phyloP scores from a whole-genome alignment of 2,329 filamentous ascomycete genomes.

The Cercospora sp. region DNA sequence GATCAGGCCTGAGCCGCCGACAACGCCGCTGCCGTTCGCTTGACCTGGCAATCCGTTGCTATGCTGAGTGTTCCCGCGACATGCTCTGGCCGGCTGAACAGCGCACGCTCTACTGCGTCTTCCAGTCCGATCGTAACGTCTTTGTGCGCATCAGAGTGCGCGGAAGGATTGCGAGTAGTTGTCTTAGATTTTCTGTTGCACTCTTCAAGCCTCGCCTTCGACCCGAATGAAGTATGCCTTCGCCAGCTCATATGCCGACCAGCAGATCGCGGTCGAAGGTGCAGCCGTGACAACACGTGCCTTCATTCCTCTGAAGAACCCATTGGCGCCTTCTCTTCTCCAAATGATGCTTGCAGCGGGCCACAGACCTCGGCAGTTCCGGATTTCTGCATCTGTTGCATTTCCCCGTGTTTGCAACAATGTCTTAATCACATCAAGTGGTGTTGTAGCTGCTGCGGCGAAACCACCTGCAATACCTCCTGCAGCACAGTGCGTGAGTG shows the following conservation, averaged over 20 bases:
- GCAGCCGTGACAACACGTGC: constrained; percentile 94
- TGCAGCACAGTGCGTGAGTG: constrained; percentile 87
- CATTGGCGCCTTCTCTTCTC: constrained; percentile 76
- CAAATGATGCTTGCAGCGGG: constrained; percentile 81
- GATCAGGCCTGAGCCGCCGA: not conserved
- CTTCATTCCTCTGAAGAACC: constrained; percentile 91
- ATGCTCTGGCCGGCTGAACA: not conserved
- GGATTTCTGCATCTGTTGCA: constrained; percentile 75
- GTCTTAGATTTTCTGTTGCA: not conserved
- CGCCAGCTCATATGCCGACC: constrained; percentile 74
- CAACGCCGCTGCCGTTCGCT: not conserved
- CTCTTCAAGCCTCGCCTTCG: constrained; percentile 35
- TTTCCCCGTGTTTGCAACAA: constrained; percentile 90
- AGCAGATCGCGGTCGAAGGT: constrained; percentile 99
- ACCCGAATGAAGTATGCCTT: constrained; percentile 64
- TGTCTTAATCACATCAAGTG: constrained; percentile 97
- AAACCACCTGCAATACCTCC: constrained; percentile 91
- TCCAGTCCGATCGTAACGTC: not conserved
- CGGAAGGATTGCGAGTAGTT: not conserved
- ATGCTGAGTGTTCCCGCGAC: not conserved
- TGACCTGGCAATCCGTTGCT: not conserved
- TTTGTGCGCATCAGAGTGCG: not conserved
- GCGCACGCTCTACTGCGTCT: not conserved
- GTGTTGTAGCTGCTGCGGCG: constrained; percentile 89
- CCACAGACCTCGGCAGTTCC: constrained; percentile 78